Base-by-base conservation (phyloP, 768 basidiomycete species). In the Fistulinella prunicolor region DNA sequence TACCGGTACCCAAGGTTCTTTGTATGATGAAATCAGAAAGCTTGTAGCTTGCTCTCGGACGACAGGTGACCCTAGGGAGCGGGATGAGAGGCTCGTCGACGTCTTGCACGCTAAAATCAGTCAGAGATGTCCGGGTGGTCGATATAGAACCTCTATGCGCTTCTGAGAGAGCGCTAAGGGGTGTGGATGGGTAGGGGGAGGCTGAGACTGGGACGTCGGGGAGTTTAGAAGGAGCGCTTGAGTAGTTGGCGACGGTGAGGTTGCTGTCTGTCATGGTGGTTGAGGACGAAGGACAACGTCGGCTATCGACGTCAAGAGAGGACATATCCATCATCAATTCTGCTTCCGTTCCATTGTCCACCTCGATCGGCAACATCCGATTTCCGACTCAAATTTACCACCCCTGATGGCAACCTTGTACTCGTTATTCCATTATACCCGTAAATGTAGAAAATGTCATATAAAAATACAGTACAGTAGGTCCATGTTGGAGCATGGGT, bases 1-100 rank as follows among this genome's bases (percentile, higher is more conserved):
- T 96, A 1, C 96, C 96, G 1, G 94, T 97, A 0, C 96, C 95
- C 42, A 93, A 66, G 13, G 88, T 93, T 22, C 89, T 75, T 57
- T 88, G 83, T 53, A 93, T 84, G 54, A 82, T 78, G 55, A 92
- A 93, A 63, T 93, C 90, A 36, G 73, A 57, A 19, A 93, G 76
- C 23, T 80, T 78, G 66, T 91, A 92, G 16, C 75, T 76, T 21
- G 83, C 86, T 56, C 81, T 83, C 13, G 78, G 76, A 47, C 83
- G 69, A 36, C 73, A 70, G 17, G 69, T 57, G 38, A 71, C 64
- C 21, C 68, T 63, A 13, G 70, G 65, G 6, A 68, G 55, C 8
- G 65, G 56, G n/a, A 55, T 52, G 35, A 69, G 60, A 14, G 70
- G 61, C 21, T 67, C 68, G 9, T 69, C 63, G 42, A 64, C 68